Evolutionary conservation across 805 yeast genomes (phyloP).

Genomic region (Wickerhamiella alocasiicola): DNA sequence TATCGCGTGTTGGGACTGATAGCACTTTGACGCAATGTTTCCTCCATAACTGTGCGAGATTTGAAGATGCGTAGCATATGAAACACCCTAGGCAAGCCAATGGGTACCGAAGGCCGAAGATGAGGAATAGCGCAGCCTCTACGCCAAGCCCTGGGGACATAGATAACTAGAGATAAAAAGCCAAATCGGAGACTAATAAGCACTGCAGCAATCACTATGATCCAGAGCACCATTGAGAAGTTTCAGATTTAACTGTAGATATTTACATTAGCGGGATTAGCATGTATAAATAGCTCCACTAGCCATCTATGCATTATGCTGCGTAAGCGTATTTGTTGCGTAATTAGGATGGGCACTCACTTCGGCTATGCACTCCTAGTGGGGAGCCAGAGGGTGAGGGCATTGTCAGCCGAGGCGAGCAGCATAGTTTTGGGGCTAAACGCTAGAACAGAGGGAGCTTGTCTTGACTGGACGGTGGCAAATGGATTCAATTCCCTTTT

Average conservation of each 20-base stretch:
- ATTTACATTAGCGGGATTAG: neutral
- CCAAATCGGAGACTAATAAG: too few species aligned
- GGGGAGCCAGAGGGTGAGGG: constrained; percentile 34
- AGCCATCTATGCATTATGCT: too few species aligned
- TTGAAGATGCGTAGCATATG: neutral
- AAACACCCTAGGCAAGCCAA: neutral
- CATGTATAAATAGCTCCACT: neutral
- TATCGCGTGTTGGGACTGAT: neutral
- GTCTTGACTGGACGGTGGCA: constrained; percentile 16
- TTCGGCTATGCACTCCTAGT: neutral
- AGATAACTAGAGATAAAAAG: too few species aligned
- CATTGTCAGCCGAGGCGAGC: constrained; percentile 54
- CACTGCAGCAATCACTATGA: too few species aligned
- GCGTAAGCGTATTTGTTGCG: too few species aligned
- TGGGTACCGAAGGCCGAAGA: neutral
- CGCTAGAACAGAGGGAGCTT: constrained; percentile 16
- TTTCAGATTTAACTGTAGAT: neutral
- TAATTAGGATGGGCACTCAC: too few species aligned
- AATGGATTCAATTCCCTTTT: constrained; percentile 19
- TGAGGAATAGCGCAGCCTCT: constrained; percentile 2
- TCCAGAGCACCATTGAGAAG: too few species aligned
- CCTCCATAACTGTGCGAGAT: neutral
- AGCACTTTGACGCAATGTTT: neutral
- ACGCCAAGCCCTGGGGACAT: too few species aligned
- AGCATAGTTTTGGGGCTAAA: constrained; percentile 52